phyloP scores from a whole-genome alignment of 202 grass and related monocot species.

The Carex arenaria region DNA sequence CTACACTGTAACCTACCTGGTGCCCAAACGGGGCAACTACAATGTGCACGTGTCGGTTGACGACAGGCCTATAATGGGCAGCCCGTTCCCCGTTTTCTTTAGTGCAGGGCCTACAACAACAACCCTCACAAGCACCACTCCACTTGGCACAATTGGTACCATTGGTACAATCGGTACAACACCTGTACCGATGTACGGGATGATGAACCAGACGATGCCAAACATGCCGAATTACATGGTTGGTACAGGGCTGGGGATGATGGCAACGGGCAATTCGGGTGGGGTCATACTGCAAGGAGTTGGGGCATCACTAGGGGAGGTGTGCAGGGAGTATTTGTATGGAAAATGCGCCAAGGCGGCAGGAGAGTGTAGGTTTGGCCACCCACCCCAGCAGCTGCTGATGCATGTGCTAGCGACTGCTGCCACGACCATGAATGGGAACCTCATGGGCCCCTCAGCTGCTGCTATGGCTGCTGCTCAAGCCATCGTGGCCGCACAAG shows the following conservation, averaged over 20 bases:
- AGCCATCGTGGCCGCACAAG: conserved; percentile 89
- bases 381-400: conserved; percentile 74
- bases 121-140: conserved; percentile 3
- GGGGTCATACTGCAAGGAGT: conserved; percentile 77
- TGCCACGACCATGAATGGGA: conserved; percentile 54
- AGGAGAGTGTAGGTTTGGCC: conserved; percentile 52
- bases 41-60: conserved; percentile 75
- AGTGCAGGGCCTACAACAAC: conserved; percentile 28
- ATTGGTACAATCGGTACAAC: background rate
- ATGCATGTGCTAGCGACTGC: conserved; percentile 73
- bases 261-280: conserved; percentile 39
- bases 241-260: conserved; percentile 52
- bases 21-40: conserved; percentile 88
- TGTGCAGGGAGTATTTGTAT: conserved; percentile 73
- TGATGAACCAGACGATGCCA: conserved; percentile 98
- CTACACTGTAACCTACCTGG: conserved; percentile 70
- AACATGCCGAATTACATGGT: conserved; percentile 98
- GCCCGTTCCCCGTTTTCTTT: conserved; percentile 96
- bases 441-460: conserved; percentile 77
- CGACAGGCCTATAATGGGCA: conserved; percentile 65
- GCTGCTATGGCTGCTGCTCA: conserved; percentile 96
- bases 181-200: conserved; percentile 47
- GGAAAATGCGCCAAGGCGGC: conserved; percentile 53
- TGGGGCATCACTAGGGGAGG: conserved; percentile 74
- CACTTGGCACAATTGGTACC: conserved; percentile 18